Conservation (phyloP, 2,329 filamentous ascomycete species). For the Neonectria punicea region DNA sequence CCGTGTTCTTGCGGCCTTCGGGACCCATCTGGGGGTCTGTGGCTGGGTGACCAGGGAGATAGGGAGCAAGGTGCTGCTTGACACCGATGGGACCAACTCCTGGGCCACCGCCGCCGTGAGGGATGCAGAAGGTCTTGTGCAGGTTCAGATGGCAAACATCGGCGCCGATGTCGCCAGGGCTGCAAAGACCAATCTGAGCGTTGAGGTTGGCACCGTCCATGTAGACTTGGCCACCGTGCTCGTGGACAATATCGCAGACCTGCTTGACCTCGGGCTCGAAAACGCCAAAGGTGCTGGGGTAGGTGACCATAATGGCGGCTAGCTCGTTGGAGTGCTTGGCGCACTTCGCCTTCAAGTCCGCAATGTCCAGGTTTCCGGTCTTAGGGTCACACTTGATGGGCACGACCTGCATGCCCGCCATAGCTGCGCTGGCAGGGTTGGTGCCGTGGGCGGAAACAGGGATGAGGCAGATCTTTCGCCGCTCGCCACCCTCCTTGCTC, state of each 20-base stretch:
- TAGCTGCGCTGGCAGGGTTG: slow-evolving; percentile 93
- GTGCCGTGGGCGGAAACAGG: slow-evolving; percentile 96
- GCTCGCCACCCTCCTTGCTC: slow-evolving; percentile 61
- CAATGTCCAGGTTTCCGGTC: slow-evolving; percentile 90
- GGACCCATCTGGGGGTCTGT: slow-evolving; percentile 44
- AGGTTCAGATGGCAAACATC: slow-evolving; percentile 98
- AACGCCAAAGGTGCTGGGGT: slow-evolving; percentile 93
- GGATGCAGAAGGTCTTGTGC: slow-evolving; percentile 99
- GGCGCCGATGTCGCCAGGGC: slow-evolving; percentile 94
- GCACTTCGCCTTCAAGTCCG: slow-evolving; percentile 89
- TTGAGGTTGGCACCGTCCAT: slow-evolving; percentile 99
- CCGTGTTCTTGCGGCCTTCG: slow-evolving; percentile 64
- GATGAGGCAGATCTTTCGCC: slow-evolving; percentile 91
- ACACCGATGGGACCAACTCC: slow-evolving; percentile 95
- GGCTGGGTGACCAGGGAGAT: slow-evolving; percentile 59
- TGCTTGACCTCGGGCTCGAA: slow-evolving; percentile 92
- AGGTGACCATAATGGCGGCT: slow-evolving; percentile 95
- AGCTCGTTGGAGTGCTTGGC: slow-evolving; percentile 87
- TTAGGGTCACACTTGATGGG: slow-evolving; percentile 88
- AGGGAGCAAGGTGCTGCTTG: slow-evolving; percentile 80
- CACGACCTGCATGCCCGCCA: slow-evolving; percentile 95
- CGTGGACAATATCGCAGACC: slow-evolving; percentile 85
- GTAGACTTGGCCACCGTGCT: slow-evolving; percentile 94
- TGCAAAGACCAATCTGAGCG: slow-evolving; percentile 94
- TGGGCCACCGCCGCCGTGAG: slow-evolving; percentile 92